phyloP scores from a whole-genome alignment of 2,329 filamentous ascomycete species.

The Hymenoscyphus salicellus region DNA sequence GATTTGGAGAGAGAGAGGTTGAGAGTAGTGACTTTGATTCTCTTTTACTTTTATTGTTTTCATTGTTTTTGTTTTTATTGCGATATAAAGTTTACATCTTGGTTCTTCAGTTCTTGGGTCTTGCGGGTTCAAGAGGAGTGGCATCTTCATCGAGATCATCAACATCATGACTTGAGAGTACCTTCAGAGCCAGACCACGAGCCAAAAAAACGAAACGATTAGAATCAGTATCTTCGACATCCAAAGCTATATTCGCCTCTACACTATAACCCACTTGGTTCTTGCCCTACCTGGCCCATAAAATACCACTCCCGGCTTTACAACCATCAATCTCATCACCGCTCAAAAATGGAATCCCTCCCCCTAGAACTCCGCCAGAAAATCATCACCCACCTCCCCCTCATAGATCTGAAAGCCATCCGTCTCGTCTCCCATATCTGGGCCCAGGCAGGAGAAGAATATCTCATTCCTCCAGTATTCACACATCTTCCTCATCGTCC shows the following conservation, averaged over 20 bases:
- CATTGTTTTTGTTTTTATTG: too few relatives aligned
- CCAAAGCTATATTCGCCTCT: too few relatives aligned
- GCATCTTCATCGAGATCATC: background rate
- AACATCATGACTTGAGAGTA: background rate
- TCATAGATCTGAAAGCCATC: constrained; percentile 22
- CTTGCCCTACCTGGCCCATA: too few relatives aligned
- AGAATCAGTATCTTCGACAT: background rate
- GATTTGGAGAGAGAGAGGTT: too few relatives aligned
- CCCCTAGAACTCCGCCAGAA: constrained; percentile 26
- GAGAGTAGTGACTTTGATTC: too few relatives aligned
- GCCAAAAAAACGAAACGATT: background rate
- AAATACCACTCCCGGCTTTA: background rate
- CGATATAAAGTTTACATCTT: background rate
- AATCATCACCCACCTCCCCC: constrained; percentile 21
- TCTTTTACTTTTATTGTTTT: too few relatives aligned
- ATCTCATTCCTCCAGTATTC: constrained; percentile 25
- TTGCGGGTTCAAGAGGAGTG: background rate
- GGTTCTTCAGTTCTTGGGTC: background rate
- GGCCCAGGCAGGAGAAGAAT: constrained; percentile 28
- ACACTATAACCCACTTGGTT: too few relatives aligned
- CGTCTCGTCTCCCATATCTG: constrained; percentile 26
- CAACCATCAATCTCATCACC: background rate
- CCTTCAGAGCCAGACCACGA: background rate
- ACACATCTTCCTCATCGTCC: constrained; percentile 24
- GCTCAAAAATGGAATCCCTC: constrained; percentile 24